Percentiles rank a stretch among this genome's conserved stretches.
phyloP scores from a whole-genome alignment of 495 filamentous ascomycete genomes.

The Parachaetomium inaequale region DNA sequence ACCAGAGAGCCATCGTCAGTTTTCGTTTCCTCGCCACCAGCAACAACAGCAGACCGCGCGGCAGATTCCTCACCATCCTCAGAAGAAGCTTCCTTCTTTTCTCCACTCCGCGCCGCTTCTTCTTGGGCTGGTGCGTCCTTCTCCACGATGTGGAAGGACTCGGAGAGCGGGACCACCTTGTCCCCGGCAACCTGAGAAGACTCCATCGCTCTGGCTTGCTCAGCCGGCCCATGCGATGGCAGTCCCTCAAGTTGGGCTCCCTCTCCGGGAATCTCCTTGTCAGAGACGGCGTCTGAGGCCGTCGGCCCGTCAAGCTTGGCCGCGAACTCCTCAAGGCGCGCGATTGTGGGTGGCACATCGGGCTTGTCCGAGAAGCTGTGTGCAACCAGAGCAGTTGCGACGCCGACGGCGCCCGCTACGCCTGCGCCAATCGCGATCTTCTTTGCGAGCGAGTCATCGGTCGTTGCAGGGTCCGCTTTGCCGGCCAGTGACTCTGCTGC shows the following conservation, averaged over 20 bases:
- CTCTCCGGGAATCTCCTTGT: constrained; percentile 15
- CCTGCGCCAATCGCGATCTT: constrained; percentile 30
- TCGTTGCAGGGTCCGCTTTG: constrained; percentile 1
- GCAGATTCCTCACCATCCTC: constrained; percentile 37
- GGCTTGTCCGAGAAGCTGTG: constrained; percentile 20
- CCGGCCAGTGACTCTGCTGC: background rate
- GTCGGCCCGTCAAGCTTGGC: constrained; percentile 18
- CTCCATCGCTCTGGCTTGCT: constrained; percentile 22
- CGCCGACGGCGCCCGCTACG: constrained; percentile 22
- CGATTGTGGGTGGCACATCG: constrained; percentile 17
- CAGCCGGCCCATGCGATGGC: background rate
- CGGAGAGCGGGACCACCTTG: constrained; percentile 31
- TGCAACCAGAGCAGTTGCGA: constrained; percentile 25
- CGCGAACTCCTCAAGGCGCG: constrained; percentile 24
- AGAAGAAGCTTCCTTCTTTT: constrained; percentile 29
- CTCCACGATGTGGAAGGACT: constrained; percentile 39
- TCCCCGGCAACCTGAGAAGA: constrained; percentile 33
- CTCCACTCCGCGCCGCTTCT: constrained; percentile 26
- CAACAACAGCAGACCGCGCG: constrained; percentile 23
- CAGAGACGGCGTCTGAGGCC: background rate
- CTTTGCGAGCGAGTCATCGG: constrained; percentile 15
- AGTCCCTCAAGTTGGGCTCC: background rate
- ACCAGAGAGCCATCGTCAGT: constrained; percentile 35
- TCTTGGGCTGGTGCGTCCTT: constrained; percentile 30
- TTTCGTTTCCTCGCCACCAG: constrained; percentile 33